Evolutionary conservation across 2,329 filamentous ascomycete species (phyloP).

Genomic region (Pseudogymnoascus pannorum): DNA sequence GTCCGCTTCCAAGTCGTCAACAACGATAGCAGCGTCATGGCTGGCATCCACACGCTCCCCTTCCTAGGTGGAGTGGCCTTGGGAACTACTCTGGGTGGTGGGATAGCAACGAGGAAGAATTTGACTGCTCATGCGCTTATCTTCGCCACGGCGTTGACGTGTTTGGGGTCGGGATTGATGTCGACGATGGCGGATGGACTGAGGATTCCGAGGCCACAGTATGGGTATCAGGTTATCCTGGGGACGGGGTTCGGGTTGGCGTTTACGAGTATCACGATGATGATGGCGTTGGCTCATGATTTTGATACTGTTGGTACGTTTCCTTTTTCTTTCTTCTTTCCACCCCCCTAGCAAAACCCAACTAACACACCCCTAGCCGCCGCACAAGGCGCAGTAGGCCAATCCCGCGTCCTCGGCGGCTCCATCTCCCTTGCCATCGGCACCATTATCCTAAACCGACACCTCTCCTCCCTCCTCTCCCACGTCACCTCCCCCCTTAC

Average conservation of each 20-base stretch:
- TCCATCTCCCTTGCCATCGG: conserved; percentile 51
- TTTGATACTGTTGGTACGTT: conserved; percentile 29
- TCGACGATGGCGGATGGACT: conserved; percentile 27
- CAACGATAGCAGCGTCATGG: conserved; percentile 42
- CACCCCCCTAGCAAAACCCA: background rate
- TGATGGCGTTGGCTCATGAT: conserved; percentile 46
- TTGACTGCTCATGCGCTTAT: conserved; percentile 46
- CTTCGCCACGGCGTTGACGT: conserved; percentile 42
- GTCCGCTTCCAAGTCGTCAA: conserved; percentile 55
- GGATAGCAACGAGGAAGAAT: conserved; percentile 46
- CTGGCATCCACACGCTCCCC: conserved; percentile 51
- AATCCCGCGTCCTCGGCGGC: conserved; percentile 53
- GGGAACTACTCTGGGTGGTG: conserved; percentile 49
- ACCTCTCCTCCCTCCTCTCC: conserved; percentile 15
- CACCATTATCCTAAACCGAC: conserved; percentile 47
- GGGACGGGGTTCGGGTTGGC: conserved; percentile 50
- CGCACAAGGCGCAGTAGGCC: conserved; percentile 52
- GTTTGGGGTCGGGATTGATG: conserved; percentile 46
- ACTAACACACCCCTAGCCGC: conserved; percentile 33
- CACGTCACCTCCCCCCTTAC: background rate
- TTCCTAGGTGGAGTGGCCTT: conserved; percentile 50
- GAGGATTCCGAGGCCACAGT: conserved; percentile 24
- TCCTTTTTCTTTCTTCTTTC: background rate
- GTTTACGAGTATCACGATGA: conserved; percentile 33
- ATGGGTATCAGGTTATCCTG: conserved; percentile 49